phyloP scores from a whole-genome alignment of 495 filamentous ascomycete genomes.

The Bacidia gigantensis region DNA sequence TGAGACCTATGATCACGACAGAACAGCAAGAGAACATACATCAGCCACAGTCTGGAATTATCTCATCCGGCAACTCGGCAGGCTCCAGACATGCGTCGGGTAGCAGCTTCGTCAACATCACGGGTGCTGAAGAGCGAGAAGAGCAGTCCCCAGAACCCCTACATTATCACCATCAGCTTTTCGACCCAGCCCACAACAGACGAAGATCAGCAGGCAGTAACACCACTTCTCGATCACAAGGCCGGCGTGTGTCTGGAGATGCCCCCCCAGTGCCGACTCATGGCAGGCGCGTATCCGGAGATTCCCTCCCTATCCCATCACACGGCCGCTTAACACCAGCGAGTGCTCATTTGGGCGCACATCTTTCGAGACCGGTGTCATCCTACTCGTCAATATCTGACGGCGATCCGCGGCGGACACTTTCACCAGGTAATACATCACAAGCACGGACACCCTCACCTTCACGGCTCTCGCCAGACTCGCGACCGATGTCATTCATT shows the following conservation, averaged over 20 bases:
- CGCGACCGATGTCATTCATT: conserved; percentile 64
- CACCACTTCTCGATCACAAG: not conserved
- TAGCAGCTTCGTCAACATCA: conserved; percentile 3
- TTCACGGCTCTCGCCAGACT: conserved; percentile 53
- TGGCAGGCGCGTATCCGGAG: not conserved
- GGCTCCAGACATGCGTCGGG: conserved; percentile 17
- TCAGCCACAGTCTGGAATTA: conserved; percentile 29
- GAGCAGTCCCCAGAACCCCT: conserved; percentile 25
- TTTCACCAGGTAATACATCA: conserved; percentile 36
- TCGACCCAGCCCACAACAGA: conserved; percentile 17
- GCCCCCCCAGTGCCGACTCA: not conserved
- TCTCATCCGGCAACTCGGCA: conserved; percentile 29
- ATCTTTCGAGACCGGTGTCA: conserved; percentile 50
- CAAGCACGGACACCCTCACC: conserved; percentile 45
- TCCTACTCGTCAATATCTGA: conserved; percentile 61
- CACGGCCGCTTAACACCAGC: conserved; percentile 3
- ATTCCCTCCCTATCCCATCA: conserved; percentile 1
- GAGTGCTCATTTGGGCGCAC: conserved; percentile 7
- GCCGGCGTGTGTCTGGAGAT: not conserved
- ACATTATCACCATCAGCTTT: conserved; percentile 37
- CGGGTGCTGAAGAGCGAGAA: not conserved
- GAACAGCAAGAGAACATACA: conserved; percentile 24
- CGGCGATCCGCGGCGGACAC: conserved; percentile 45
- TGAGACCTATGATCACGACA: conserved; percentile 22
- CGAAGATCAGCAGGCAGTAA: conserved; percentile 1